A percentile compares a stretch with the other conserved stretches of the same genome.
phyloP scores from a whole-genome alignment of 2,329 filamentous ascomycete species.

The Daldinia sp. region DNA sequence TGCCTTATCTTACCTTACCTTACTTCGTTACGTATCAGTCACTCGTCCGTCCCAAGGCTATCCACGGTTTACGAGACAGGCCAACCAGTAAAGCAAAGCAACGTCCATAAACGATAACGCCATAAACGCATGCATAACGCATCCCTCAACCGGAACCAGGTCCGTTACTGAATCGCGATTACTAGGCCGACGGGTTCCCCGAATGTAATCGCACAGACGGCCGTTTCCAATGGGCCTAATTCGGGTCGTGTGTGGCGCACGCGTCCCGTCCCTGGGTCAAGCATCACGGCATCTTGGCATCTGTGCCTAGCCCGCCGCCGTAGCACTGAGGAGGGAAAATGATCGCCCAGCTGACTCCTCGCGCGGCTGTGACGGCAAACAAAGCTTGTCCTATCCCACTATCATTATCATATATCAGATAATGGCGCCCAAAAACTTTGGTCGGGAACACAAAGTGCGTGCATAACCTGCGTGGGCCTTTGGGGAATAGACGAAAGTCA shows the following conservation, averaged over 20 bases:
- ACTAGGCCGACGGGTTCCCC: conserved; percentile 1
- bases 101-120: background rate
- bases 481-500: no score
- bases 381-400: conserved; percentile 7
- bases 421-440: conserved; percentile 5
- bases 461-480: conserved; percentile 19
- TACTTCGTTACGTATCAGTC: no score
- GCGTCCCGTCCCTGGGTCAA: background rate
- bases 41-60: background rate
- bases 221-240: background rate
- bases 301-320: conserved; percentile 6
- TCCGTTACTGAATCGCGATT: conserved; percentile 6
- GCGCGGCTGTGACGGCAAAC: conserved; percentile 21
- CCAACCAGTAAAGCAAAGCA: background rate
- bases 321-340: background rate
- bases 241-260: conserved; percentile 6
- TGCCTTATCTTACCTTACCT: no score
- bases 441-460: conserved; percentile 27
- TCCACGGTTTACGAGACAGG: background rate
- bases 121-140: conserved; percentile 1
- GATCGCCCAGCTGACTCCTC: conserved; percentile 16
- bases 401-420: no score
- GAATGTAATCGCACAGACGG: conserved; percentile 2
- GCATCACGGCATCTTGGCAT: conserved; percentile 12
- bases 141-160: conserved; percentile 1